These are phyloP conservation scores for Microdochium paspali DNA, from an alignment of 2,329 filamentous ascomycete genomes.

Conservation along the genomic window DNA sequence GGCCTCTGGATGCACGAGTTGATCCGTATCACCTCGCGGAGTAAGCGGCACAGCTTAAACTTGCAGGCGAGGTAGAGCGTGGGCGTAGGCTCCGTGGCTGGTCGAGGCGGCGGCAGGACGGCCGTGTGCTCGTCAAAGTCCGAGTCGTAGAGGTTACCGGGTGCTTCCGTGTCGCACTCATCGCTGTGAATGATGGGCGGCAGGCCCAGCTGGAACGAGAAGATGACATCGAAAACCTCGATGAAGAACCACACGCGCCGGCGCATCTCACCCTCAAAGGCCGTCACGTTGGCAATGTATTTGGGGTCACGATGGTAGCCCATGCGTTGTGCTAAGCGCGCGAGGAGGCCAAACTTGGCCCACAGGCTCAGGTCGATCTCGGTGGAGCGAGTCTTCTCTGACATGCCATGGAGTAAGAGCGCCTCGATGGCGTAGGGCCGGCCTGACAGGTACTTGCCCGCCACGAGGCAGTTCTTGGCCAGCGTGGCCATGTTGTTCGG, in stretches of 20 bases:
- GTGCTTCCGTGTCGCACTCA: constrained; percentile 34
- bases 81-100: constrained; percentile 31
- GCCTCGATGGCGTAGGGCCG: constrained; percentile 38
- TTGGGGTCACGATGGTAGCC: constrained; percentile 41
- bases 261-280: constrained; percentile 42
- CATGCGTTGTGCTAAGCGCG: constrained; percentile 39
- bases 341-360: constrained; percentile 35
- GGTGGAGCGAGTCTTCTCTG: constrained; percentile 28
- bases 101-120: constrained; percentile 30
- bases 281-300: constrained; percentile 29
- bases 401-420: constrained; percentile 33
- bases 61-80: constrained; percentile 32
- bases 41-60: constrained; percentile 29
- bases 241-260: constrained; percentile 38
- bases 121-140: constrained; percentile 39
- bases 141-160: constrained; percentile 36
- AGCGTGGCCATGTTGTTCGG: constrained; percentile 22
- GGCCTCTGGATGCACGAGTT: constrained; percentile 25
- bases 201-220: constrained; percentile 43
- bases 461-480: constrained; percentile 35
- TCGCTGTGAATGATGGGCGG: constrained; percentile 38
- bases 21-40: constrained; percentile 31
- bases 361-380: constrained; percentile 35
- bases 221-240: constrained; percentile 35
- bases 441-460: constrained; percentile 35